Conservation (phyloP, 2,329 filamentous ascomycete species). For the Onygenales sp. region DNA sequence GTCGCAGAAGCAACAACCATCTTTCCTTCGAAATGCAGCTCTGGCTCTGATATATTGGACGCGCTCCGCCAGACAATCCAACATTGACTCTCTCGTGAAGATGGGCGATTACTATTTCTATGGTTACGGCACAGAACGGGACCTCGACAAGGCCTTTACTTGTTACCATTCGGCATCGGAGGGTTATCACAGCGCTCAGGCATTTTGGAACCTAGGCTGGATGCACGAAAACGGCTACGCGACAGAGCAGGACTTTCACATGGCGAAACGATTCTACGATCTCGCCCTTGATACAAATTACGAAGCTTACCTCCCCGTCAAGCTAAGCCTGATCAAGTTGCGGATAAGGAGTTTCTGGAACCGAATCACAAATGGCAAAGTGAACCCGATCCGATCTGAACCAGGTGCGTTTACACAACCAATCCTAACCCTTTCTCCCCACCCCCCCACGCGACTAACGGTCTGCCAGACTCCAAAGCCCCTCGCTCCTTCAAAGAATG, state of each 20-base stretch:
- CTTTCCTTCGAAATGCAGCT: constrained; percentile 47
- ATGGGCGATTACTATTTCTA: constrained; percentile 96
- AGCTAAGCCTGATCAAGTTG: constrained; percentile 77
- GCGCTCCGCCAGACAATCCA: constrained; percentile 81
- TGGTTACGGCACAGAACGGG: constrained; percentile 62
- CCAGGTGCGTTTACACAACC: constrained; percentile 50
- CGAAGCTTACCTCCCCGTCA: constrained; percentile 90
- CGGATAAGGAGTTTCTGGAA: constrained; percentile 88
- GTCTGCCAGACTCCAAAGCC: constrained; percentile 51
- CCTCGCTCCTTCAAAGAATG: constrained; percentile 76
- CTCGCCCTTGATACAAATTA: constrained; percentile 81
- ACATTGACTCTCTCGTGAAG: constrained; percentile 90
- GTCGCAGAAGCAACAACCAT: constrained; percentile 29
- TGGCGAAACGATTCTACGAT: constrained; percentile 95
- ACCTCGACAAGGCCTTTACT: constrained; percentile 77
- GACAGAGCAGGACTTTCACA: constrained; percentile 88
- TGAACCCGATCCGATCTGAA: constrained; percentile 88
- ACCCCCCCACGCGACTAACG: neutral
- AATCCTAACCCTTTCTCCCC: neutral
- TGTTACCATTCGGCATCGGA: constrained; percentile 92
- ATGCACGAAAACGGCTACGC: constrained; percentile 98
- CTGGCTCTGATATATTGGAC: constrained; percentile 91
- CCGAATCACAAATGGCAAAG: constrained; percentile 74
- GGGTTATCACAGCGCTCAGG: constrained; percentile 83
- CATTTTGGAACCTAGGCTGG: constrained; percentile 95